phyloP scores from a whole-genome alignment of 1,139 yeast genomes.

The Tardiomyces digboiensis region DNA sequence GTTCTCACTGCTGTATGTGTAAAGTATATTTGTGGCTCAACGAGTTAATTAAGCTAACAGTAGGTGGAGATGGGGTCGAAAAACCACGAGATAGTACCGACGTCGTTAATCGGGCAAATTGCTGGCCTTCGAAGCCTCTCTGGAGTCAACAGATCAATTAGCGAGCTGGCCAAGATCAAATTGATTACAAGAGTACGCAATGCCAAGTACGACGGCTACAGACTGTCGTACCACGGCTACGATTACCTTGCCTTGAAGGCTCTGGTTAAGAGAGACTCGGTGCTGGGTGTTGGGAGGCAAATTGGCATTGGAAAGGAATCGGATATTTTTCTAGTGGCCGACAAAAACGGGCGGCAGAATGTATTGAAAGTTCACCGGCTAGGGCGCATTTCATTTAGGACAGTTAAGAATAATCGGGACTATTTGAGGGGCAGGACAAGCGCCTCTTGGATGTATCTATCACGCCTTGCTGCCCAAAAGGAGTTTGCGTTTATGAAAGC shows the following conservation, averaged over 20 bases:
- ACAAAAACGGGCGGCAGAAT: slow-evolving; percentile 45
- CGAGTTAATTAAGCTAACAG: no score
- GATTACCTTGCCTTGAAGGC: slow-evolving; percentile 87
- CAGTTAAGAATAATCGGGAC: slow-evolving; percentile 91
- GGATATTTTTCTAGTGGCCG: slow-evolving; percentile 84
- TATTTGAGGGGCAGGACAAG: slow-evolving; percentile 62
- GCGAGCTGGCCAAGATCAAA: slow-evolving; percentile 80
- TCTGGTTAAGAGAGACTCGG: slow-evolving; percentile 57
- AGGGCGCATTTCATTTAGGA: slow-evolving; percentile 88
- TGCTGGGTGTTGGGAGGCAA: slow-evolving; percentile 75
- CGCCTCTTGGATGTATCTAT: slow-evolving; percentile 86
- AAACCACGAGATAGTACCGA: slow-evolving; percentile 93
- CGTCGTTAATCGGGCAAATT: slow-evolving; percentile 66
- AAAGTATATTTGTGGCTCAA: no score
- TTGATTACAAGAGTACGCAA: slow-evolving; percentile 71
- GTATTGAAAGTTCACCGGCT: slow-evolving; percentile 87
- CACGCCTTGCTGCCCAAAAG: slow-evolving; percentile 83
- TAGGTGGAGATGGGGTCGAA: slow-evolving; percentile 69
- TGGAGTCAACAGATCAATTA: slow-evolving; percentile 68
- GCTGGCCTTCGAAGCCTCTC: slow-evolving; percentile 72
- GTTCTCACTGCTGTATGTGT: slow-evolving; percentile 58
- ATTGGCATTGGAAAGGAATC: slow-evolving; percentile 98
- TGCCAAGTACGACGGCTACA: slow-evolving; percentile 78
- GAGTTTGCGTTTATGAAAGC: slow-evolving; percentile 84
- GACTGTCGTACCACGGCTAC: slow-evolving; percentile 79